phyloP scores from a whole-genome alignment of 1,284 basidiomycete species.

The Austroboletus novae-zelandiae region DNA sequence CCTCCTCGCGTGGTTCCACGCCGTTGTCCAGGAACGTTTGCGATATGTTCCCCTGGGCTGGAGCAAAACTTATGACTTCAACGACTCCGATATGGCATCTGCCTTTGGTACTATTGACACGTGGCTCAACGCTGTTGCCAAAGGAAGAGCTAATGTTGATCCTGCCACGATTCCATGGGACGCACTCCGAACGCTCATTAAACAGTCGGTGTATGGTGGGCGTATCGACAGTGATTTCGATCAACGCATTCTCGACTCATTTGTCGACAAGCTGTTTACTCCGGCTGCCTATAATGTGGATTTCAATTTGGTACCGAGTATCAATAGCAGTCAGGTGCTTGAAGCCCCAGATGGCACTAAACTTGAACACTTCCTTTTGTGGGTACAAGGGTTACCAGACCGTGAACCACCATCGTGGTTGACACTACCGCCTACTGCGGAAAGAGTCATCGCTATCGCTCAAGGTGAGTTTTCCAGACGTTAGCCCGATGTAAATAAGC shows the following conservation, averaged over 20 bases:
- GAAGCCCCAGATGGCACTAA: conserved; percentile 87
- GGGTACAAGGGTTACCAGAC: conserved; percentile 86
- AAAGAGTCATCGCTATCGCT: conserved; percentile 85
- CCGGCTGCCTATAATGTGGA: conserved; percentile 87
- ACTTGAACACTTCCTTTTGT: conserved; percentile 83
- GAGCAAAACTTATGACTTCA: conserved; percentile 96
- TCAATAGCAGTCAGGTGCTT: conserved; percentile 58
- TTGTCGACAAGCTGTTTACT: conserved; percentile 88
- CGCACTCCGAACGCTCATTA: conserved; percentile 85
- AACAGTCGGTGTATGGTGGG: conserved; percentile 94
- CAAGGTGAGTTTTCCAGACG: conserved; percentile 60
- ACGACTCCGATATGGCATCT: conserved; percentile 95
- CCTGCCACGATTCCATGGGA: conserved; percentile 91
- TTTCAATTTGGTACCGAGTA: conserved; percentile 80
- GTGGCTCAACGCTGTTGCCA: conserved; percentile 79
- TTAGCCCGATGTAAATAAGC: neutral
- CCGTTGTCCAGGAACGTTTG: conserved; percentile 91
- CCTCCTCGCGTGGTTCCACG: conserved; percentile 98
- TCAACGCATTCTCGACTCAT: conserved; percentile 86
- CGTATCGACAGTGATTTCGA: conserved; percentile 93
- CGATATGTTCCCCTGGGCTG: conserved; percentile 94
- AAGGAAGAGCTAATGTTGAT: conserved; percentile 88
- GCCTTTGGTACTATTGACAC: conserved; percentile 89
- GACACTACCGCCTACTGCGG: conserved; percentile 86
- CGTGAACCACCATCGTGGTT: conserved; percentile 92